Conservation (phyloP, 768 basidiomycete species). For the Tephrocybe sp. region DNA sequence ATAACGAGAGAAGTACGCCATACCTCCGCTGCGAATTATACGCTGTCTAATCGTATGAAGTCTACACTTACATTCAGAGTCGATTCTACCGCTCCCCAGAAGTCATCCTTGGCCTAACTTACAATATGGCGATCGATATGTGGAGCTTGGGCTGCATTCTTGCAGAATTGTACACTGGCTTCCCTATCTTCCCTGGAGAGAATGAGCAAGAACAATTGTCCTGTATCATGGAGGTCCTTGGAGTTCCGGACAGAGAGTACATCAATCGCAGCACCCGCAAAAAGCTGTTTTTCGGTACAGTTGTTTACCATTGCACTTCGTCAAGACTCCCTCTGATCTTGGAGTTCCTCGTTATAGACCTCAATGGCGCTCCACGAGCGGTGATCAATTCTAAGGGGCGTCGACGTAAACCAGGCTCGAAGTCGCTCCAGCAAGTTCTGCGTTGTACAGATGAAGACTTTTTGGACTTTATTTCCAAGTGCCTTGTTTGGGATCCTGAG, state of each 20-base stretch:
- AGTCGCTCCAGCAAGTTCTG: conserved; percentile 85
- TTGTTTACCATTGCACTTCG: conserved; percentile 21
- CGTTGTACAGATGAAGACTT: conserved; percentile 94
- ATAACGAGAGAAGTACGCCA: conserved; percentile 91
- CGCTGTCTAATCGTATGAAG: conserved; percentile 37
- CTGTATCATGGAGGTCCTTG: conserved; percentile 99
- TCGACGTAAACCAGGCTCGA: conserved; percentile 86
- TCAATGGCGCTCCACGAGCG: conserved; percentile 88
- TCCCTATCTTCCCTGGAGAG: conserved; percentile 98
- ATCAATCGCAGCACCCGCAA: conserved; percentile 91
- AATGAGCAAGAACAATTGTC: conserved; percentile 98
- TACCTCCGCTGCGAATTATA: background rate
- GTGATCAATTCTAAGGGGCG: conserved; percentile 97
- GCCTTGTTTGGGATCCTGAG: conserved; percentile 98
- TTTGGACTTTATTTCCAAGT: conserved; percentile 95
- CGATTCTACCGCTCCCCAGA: conserved; percentile 99
- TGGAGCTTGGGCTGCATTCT: conserved; percentile 99
- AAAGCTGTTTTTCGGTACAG: conserved; percentile 90
- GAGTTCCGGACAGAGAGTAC: conserved; percentile 92
- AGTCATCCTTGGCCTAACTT: conserved; percentile 98
- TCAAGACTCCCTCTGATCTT: background rate
- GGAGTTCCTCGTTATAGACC: conserved; percentile 50
- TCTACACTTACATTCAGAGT: conserved; percentile 99
- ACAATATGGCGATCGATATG: conserved; percentile 99
- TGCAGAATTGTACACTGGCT: conserved; percentile 95